Conservation (phyloP, 1,284 basidiomycete species). For the Irpex sp. region DNA sequence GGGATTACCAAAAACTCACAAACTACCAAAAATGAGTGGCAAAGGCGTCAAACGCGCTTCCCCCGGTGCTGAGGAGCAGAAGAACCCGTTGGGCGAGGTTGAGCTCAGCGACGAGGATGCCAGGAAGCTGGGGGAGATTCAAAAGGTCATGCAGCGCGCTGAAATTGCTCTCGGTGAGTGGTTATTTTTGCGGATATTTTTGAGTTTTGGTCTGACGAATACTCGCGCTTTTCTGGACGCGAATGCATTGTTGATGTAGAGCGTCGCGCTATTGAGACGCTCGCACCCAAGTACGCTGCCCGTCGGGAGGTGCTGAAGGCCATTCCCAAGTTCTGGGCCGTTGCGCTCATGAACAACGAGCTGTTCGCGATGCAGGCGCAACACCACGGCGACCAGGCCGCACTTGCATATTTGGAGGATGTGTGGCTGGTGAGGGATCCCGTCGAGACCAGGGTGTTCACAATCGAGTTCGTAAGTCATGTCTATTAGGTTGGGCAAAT, state of each 20-base stretch:
- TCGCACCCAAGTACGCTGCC: conserved; percentile 62
- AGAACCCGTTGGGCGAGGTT: conserved; percentile 60
- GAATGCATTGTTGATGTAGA: conserved; percentile 38
- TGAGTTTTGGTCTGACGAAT: conserved; percentile 6
- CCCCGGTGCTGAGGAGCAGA: conserved; percentile 66
- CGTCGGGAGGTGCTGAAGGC: conserved; percentile 60
- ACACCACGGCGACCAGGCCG: conserved; percentile 68
- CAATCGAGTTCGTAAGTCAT: conserved; percentile 72
- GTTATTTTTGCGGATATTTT: background rate
- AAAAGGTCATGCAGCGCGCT: conserved; percentile 62
- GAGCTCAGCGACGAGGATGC: conserved; percentile 69
- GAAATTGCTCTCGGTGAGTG: conserved; percentile 69
- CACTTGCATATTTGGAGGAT: conserved; percentile 74
- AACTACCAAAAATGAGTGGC: conserved; percentile 21
- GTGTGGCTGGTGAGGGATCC: conserved; percentile 71
- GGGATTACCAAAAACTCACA: conserved; percentile 2
- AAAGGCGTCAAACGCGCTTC: conserved; percentile 71
- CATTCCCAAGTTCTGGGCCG: conserved; percentile 76
- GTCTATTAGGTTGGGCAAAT: background rate
- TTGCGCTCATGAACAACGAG: conserved; percentile 69
- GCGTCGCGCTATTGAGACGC: conserved; percentile 51
- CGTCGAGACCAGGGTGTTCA: conserved; percentile 67
- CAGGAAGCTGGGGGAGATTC: conserved; percentile 55
- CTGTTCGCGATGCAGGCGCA: conserved; percentile 59
- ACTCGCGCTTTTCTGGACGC: background rate